These are phyloP conservation scores for Thalassiosira allenii DNA, from an alignment of 352 stramenopile species.

Conservation along the genomic window DNA sequence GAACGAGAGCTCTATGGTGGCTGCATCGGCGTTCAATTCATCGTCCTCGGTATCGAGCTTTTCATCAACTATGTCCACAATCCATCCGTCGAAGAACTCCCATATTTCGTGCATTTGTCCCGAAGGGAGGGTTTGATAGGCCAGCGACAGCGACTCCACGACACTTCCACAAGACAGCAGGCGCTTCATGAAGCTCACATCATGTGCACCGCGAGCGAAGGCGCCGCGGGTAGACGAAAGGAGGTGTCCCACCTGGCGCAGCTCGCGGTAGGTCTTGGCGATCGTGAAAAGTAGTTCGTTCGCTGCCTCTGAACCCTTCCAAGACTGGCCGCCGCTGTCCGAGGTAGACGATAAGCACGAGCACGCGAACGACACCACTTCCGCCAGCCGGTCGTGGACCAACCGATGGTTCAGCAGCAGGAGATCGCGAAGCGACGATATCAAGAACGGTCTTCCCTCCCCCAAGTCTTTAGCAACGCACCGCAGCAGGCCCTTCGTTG, in stretches of 20 bases:
- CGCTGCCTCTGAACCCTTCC: too few relatives aligned
- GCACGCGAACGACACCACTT: conserved; percentile 45
- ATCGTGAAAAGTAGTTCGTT: conserved; percentile 56
- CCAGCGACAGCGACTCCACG: conserved; percentile 15
- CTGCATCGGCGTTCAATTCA: too few relatives aligned
- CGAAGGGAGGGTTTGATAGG: conserved; percentile 44
- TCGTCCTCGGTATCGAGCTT: neutral
- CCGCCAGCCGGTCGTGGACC: conserved; percentile 58
- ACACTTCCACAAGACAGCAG: conserved; percentile 28
- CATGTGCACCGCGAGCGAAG: conserved; percentile 2
- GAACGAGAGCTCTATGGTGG: conserved; percentile 25
- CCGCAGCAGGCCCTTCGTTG: conserved; percentile 36
- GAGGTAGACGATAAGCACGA: conserved; percentile 7
- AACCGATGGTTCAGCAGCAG: conserved; percentile 73
- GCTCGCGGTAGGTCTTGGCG: conserved; percentile 69
- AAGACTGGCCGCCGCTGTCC: too few relatives aligned
- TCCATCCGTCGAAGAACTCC: conserved; percentile 58
- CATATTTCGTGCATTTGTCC: conserved; percentile 52
- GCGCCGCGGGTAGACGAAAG: conserved; percentile 34
- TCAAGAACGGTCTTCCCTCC: conserved; percentile 3
- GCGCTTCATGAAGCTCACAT: neutral
- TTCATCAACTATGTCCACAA: conserved; percentile 23
- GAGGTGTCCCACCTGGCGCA: conserved; percentile 72
- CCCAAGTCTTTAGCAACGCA: neutral
- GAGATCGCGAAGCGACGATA: conserved; percentile 30